Conservation (phyloP, 768 basidiomycete species). For the Boletus patriciae region DNA sequence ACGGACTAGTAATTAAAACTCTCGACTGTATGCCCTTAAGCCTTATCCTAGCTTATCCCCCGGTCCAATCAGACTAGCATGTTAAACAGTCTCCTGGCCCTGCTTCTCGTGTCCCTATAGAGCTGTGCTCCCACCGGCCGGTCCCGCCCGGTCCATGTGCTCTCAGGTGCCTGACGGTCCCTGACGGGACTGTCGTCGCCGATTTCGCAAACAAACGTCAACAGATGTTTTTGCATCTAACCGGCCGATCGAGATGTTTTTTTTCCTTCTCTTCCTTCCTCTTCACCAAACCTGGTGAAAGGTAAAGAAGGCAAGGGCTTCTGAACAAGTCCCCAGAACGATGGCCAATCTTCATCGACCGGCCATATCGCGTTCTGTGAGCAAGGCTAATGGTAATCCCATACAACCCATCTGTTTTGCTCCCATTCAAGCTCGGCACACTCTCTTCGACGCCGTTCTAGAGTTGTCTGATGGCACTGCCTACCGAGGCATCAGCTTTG, state of each 20-base stretch:
- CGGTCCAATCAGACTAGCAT: too few relatives aligned
- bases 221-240: constrained; percentile 14
- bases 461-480: constrained; percentile 90
- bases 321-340: constrained; percentile 6
- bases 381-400: constrained; percentile 35
- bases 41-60: too few relatives aligned
- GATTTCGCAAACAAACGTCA: constrained; percentile 24
- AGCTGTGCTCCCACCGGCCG: background rate
- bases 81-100: too few relatives aligned
- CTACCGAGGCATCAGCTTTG: constrained; percentile 89
- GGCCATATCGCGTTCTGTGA: constrained; percentile 46
- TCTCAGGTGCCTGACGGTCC: too few relatives aligned
- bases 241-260: constrained; percentile 9
- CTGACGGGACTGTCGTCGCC: background rate
- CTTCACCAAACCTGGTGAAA: constrained; percentile 52
- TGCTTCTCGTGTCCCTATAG: background rate
- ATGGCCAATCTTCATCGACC: constrained; percentile 40
- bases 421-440: constrained; percentile 24
- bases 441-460: constrained; percentile 62
- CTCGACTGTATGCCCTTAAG: too few relatives aligned
- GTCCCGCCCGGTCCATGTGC: too few relatives aligned
- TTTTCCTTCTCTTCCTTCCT: constrained; percentile 42
- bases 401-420: constrained; percentile 38
- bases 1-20: too few relatives aligned
- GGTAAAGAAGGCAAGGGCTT: constrained; percentile 44